A percentile compares a stretch with the other conserved stretches of the same genome.
Evolutionary conservation across 208 protist genomes (phyloP).

Genomic region (Wallacemonas collosoma): DNA sequence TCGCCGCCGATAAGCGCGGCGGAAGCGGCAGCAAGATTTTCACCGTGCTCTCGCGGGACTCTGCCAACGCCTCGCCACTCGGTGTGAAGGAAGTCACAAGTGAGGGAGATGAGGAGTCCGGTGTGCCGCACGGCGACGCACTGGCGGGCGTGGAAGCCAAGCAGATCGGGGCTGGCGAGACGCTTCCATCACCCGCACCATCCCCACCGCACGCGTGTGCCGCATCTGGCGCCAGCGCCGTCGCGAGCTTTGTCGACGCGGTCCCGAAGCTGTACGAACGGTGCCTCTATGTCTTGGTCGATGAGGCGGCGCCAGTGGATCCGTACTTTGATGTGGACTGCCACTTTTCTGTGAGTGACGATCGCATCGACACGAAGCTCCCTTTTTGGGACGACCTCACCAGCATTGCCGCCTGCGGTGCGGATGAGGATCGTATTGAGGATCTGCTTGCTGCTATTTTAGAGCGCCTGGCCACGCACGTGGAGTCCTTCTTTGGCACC

Average conservation of each 20-base stretch:
- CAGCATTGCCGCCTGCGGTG: background rate
- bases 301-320: constrained; percentile 69
- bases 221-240: background rate
- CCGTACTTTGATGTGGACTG: constrained; percentile 89
- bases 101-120: background rate
- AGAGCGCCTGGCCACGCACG: constrained; percentile 30
- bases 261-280: constrained; percentile 49
- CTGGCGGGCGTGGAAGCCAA: too few species aligned
- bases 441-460: constrained; percentile 40
- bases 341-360: constrained; percentile 17
- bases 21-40: constrained; percentile 73
- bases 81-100: too few species aligned
- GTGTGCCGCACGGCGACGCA: too few species aligned
- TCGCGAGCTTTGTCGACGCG: constrained; percentile 54
- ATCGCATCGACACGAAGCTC: background rate
- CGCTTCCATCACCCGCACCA: background rate
- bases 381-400: background rate
- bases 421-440: constrained; percentile 31
- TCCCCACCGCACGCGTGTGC: background rate
- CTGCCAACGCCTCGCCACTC: too few species aligned
- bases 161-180: too few species aligned
- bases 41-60: constrained; percentile 44
- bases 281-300: constrained; percentile 81
- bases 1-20: constrained; percentile 48
- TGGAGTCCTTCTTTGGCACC: constrained; percentile 41